Evolutionary conservation across 768 basidiomycete species (phyloP).

Genomic region (Lactarius trivialis): DNA sequence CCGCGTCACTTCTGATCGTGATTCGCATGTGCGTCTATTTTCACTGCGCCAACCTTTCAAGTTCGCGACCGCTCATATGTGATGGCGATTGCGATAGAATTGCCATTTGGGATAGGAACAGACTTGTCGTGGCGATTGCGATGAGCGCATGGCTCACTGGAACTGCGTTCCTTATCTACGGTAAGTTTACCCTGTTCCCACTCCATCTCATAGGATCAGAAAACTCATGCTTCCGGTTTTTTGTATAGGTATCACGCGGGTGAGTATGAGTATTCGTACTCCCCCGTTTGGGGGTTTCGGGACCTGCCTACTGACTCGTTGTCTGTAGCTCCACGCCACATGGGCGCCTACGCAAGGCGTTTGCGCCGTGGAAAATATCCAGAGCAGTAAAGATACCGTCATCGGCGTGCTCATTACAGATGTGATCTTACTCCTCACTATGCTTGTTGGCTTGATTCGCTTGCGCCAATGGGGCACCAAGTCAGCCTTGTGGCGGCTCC

Average conservation of each 20-base stretch:
- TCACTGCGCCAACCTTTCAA: neutral
- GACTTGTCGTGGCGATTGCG: neutral
- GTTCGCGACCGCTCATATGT: neutral
- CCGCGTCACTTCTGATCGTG: constrained; percentile 3
- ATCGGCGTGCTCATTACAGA: neutral
- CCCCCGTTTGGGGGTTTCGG: neutral
- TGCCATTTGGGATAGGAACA: constrained; percentile 3
- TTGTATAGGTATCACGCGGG: neutral
- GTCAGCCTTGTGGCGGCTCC: neutral
- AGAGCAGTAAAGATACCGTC: neutral
- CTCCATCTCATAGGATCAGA: too few species aligned
- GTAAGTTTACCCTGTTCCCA: neutral
- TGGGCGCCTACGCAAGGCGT: neutral
- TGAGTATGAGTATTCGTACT: neutral
- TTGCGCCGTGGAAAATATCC: neutral
- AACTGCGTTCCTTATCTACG: neutral
- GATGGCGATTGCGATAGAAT: neutral
- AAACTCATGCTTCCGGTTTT: too few species aligned
- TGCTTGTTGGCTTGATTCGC: constrained; percentile 10
- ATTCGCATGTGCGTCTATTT: constrained; percentile 11
- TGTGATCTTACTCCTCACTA: neutral
- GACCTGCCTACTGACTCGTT: neutral
- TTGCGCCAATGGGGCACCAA: neutral
- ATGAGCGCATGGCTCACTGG: neutral
- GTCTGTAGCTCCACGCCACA: neutral